A percentile compares a stretch with the other conserved stretches of the same genome.
Evolutionary conservation across 2,329 filamentous ascomycete species (phyloP).

Genomic region (Calonectria crousiana): DNA sequence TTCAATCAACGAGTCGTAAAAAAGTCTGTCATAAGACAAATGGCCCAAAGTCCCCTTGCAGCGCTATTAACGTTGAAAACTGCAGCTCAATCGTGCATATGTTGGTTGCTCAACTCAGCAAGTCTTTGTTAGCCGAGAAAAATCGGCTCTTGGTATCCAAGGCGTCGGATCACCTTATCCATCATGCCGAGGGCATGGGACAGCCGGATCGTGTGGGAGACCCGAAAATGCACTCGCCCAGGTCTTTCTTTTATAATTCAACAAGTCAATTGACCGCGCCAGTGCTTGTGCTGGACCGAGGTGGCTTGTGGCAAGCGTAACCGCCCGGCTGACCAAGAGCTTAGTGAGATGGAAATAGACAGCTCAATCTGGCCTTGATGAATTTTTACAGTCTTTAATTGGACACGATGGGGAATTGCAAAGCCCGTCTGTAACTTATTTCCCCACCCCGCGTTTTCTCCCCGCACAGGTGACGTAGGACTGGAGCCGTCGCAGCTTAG

Average conservation of each 20-base stretch:
- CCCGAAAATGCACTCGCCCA: not conserved
- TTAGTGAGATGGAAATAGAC: slow-evolving; percentile 5
- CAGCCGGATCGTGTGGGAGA: not conserved
- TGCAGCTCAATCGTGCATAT: not conserved
- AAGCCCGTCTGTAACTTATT: not conserved
- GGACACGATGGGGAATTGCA: not conserved
- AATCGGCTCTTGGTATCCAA: not conserved
- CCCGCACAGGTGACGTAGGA: slow-evolving; percentile 6
- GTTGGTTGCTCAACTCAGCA: not conserved
- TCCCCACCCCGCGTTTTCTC: slow-evolving; percentile 7
- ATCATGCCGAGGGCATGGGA: not conserved
- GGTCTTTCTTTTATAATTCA: not conserved
- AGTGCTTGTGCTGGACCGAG: not conserved
- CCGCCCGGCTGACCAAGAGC: not conserved
- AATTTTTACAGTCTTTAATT: not conserved
- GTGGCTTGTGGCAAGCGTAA: not conserved
- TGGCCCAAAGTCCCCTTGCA: not conserved
- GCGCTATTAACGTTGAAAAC: not conserved
- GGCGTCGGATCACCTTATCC: not conserved
- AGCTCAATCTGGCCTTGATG: not conserved
- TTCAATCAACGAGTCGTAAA: not conserved
- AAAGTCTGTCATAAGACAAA: not conserved
- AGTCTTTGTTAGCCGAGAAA: not conserved
- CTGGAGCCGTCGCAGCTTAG: not conserved
- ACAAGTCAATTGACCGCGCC: not conserved